Evolutionary conservation across 345 rosid genomes (phyloP).

Genomic region (Brassica carinata): DNA sequence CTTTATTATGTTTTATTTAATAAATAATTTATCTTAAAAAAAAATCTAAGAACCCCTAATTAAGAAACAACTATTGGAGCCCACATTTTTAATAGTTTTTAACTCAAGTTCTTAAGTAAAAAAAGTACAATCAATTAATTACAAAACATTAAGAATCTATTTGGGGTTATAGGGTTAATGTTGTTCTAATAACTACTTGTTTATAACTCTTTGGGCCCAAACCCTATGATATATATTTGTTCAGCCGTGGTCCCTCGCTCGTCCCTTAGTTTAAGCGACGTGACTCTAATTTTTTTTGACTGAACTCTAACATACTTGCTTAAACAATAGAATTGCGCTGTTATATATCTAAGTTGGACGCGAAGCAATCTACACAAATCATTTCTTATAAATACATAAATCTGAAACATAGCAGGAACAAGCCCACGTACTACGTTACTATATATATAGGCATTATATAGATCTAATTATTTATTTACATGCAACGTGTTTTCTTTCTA

Average conservation of each 20-base stretch:
- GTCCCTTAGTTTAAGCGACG: slow-evolving; percentile 31
- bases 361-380: background rate
- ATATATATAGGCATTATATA: background rate
- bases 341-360: background rate
- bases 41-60: too few species aligned
- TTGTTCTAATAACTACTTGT: too few species aligned
- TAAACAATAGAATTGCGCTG: slow-evolving; percentile 1
- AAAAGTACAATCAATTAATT: too few species aligned
- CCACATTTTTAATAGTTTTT: too few species aligned
- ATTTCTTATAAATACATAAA: background rate
- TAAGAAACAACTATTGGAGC: too few species aligned
- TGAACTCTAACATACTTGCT: background rate
- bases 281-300: background rate
- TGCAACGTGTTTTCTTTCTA: background rate
- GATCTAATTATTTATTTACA: background rate
- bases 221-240: background rate
- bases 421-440: slow-evolving; percentile 5
- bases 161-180: too few species aligned
- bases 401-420: slow-evolving; percentile 10
- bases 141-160: too few species aligned
- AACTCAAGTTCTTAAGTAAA: too few species aligned
- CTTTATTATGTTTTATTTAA: too few species aligned
- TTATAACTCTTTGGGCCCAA: background rate
- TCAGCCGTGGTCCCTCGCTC: slow-evolving; percentile 34
- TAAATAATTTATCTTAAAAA: too few species aligned